Evolutionary conservation across 2,329 filamentous ascomycete genomes (phyloP).

Genomic region (Fusarium subtropicale): DNA sequence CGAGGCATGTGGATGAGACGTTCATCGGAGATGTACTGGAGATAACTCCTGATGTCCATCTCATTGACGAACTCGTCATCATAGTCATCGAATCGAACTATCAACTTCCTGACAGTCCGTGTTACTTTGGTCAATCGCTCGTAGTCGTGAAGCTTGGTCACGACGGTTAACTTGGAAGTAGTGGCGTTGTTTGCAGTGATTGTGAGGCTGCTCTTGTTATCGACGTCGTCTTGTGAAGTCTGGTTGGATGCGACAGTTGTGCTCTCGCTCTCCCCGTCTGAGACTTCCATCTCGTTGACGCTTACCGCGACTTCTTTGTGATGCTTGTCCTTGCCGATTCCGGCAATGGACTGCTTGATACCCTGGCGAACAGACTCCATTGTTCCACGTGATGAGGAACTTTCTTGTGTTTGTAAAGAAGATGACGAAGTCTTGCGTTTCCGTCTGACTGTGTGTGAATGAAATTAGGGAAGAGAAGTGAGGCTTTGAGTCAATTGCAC

Average conservation of each 20-base stretch:
- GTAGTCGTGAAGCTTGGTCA: constrained; percentile 20
- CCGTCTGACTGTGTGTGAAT: constrained; percentile 23
- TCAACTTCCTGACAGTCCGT: constrained; percentile 30
- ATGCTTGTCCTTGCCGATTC: constrained; percentile 22
- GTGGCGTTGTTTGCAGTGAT: not conserved
- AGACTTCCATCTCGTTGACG: constrained; percentile 12
- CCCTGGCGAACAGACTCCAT: constrained; percentile 34
- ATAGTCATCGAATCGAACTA: constrained; percentile 38
- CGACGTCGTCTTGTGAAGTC: constrained; percentile 9
- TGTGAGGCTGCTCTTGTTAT: constrained; percentile 7
- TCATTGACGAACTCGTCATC: constrained; percentile 38
- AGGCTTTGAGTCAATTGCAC: not conserved
- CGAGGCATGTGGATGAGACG: constrained; percentile 57
- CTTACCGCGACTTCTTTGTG: constrained; percentile 8
- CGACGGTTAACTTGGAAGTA: not conserved
- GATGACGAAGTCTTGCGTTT: constrained; percentile 38
- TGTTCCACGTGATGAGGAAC: constrained; percentile 15
- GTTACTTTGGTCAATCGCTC: constrained; percentile 32
- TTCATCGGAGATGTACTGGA: constrained; percentile 54
- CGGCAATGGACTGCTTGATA: constrained; percentile 23
- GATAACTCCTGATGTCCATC: constrained; percentile 46
- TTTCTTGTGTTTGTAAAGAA: constrained; percentile 22
- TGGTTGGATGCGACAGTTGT: constrained; percentile 27
- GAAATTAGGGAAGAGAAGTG: not conserved
- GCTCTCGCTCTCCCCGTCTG: constrained; percentile 31